A percentile compares a stretch with the other conserved stretches of the same genome.
phyloP scores from a whole-genome alignment of 2,329 filamentous ascomycete genomes.

The Diaporthe longicolla region DNA sequence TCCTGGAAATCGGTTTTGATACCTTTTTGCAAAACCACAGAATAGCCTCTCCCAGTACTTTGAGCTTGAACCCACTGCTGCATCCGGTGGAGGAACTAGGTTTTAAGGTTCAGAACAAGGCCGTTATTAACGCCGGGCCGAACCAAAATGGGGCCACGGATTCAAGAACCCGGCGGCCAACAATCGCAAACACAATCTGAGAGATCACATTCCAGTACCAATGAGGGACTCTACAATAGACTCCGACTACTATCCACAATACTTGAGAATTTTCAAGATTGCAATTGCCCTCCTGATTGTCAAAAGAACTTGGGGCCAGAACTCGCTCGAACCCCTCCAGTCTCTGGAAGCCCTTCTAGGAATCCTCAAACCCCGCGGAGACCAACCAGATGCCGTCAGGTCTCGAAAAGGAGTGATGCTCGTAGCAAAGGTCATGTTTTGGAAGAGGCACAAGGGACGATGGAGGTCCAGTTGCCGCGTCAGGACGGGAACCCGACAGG shows the following conservation, averaged over 20 bases:
- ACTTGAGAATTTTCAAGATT: neutral
- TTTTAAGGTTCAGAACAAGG: neutral
- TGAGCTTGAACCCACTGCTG: neutral
- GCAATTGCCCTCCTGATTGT: slow-evolving; percentile 14
- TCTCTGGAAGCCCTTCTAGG: neutral
- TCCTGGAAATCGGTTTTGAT: neutral
- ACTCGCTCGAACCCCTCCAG: neutral
- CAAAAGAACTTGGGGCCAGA: no score
- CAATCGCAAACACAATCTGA: neutral
- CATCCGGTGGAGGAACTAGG: no score
- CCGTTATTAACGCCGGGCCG: neutral
- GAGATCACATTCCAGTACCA: neutral
- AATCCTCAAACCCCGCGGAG: neutral
- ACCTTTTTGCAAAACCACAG: neutral
- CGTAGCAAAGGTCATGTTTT: neutral
- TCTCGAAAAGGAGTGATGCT: neutral
- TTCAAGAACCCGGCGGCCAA: neutral
- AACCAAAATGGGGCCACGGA: neutral
- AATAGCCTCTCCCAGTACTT: neutral
- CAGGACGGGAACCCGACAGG: neutral
- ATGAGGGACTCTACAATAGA: neutral
- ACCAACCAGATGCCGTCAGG: neutral
- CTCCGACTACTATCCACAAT: neutral
- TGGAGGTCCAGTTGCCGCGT: neutral
- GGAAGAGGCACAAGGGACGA: neutral